Evolutionary conservation across 1,284 basidiomycete species (phyloP).

Genomic region (Ustilago cynodontis): DNA sequence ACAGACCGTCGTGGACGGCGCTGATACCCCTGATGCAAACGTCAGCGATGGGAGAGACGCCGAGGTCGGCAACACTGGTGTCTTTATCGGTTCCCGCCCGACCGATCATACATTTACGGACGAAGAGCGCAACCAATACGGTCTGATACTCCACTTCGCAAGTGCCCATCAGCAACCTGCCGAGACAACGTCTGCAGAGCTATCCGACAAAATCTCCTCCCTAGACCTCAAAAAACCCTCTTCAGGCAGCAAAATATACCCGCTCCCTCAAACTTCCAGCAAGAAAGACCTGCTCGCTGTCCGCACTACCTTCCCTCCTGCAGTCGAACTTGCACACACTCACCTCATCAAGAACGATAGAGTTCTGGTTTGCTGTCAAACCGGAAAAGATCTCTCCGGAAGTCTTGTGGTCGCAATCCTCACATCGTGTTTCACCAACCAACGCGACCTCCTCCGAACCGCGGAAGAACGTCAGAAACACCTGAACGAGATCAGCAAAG

Average conservation of each 20-base stretch:
- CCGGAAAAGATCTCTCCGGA: slow-evolving; percentile 43
- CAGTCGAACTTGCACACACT: slow-evolving; percentile 30
- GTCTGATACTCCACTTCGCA: slow-evolving; percentile 28
- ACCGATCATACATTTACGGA: slow-evolving; percentile 24
- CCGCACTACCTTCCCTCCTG: slow-evolving; percentile 31
- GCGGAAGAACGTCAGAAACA: neutral
- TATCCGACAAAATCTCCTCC: neutral
- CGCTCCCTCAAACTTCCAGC: slow-evolving; percentile 21
- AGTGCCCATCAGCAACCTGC: neutral
- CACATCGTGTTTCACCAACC: slow-evolving; percentile 63
- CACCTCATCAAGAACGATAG: slow-evolving; percentile 9
- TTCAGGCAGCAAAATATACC: neutral
- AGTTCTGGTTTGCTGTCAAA: slow-evolving; percentile 42
- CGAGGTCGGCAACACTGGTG: slow-evolving; percentile 16
- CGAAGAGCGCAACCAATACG: slow-evolving; percentile 13
- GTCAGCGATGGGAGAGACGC: slow-evolving; percentile 1
- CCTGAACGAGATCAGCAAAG: slow-evolving; percentile 71
- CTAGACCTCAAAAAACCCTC: neutral
- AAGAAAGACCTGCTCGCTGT: slow-evolving; percentile 51
- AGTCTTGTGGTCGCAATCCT: slow-evolving; percentile 48
- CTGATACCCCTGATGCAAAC: neutral
- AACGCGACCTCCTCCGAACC: slow-evolving; percentile 29
- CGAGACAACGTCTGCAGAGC: neutral
- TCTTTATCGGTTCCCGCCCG: slow-evolving; percentile 26
- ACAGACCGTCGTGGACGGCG: neutral